Conservation (phyloP, 305 asterid genomes). For the Solanum chacoense region DNA sequence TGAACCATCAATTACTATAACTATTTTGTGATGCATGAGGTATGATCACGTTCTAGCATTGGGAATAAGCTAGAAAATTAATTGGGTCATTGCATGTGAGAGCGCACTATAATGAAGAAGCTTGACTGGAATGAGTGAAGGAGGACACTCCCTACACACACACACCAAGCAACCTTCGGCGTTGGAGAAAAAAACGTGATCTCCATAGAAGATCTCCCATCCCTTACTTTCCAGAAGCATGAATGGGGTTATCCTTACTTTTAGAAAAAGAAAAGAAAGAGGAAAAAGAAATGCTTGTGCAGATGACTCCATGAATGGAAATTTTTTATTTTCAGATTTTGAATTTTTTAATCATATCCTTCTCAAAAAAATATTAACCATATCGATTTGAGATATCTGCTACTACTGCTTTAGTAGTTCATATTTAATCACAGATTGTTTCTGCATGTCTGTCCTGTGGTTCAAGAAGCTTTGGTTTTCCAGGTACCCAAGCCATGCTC, state of each 20-base stretch:
- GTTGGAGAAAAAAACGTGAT: background rate
- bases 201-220: background rate
- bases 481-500: slow-evolving; percentile 99
- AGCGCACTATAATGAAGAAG: background rate
- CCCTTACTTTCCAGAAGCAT: background rate
- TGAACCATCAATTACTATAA: background rate
- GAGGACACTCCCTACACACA: background rate
- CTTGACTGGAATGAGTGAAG: background rate
- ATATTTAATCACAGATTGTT: background rate
- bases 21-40: background rate
- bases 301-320: background rate
- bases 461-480: slow-evolving; percentile 7
- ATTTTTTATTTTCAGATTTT: background rate
- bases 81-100: background rate
- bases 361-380: background rate
- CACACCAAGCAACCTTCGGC: background rate
- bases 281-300: background rate
- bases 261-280: background rate
- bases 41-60: background rate
- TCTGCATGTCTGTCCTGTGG: background rate
- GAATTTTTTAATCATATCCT: background rate
- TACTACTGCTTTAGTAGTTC: background rate
- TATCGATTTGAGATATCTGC: background rate
- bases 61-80: background rate
- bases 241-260: background rate